Conservation (phyloP, 1,139 yeast genomes). For the Scheffersomyces parashehatae region DNA sequence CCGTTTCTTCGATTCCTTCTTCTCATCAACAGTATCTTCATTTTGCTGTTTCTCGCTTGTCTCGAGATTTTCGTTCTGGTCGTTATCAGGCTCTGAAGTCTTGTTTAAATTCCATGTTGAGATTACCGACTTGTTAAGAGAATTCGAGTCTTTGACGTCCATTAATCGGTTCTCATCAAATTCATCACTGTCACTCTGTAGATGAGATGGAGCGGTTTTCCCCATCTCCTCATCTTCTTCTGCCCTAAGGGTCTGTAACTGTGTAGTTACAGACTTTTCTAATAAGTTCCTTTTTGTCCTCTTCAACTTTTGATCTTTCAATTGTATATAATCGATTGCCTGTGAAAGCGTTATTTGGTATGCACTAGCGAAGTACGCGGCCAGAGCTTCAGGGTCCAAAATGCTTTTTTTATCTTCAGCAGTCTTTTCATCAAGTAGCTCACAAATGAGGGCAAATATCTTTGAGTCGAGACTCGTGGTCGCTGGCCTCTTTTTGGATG, state of each 20-base stretch:
- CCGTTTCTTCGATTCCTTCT: constrained; percentile 26
- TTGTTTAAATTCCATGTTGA: constrained; percentile 58
- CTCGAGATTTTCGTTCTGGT: constrained; percentile 6
- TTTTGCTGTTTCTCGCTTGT: constrained; percentile 7
- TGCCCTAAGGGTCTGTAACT: constrained; percentile 44
- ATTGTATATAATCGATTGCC: constrained; percentile 53
- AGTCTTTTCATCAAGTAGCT: constrained; percentile 53
- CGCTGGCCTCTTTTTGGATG: constrained; percentile 19
- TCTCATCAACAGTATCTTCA: constrained; percentile 11
- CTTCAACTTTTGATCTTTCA: constrained; percentile 62
- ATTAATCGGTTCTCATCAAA: constrained; percentile 51
- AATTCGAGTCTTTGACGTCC: constrained; percentile 60
- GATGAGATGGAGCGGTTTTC: constrained; percentile 20
- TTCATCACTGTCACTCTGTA: constrained; percentile 42
- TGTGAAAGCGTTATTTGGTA: constrained; percentile 54
- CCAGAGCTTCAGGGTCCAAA: constrained; percentile 28
- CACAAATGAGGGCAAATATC: constrained; percentile 49
- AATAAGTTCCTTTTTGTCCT: constrained; percentile 61
- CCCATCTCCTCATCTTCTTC: constrained; percentile 46
- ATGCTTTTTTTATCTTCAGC: constrained; percentile 35
- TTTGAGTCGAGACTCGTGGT: constrained; percentile 48
- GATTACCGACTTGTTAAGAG: constrained; percentile 75
- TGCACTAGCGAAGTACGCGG: constrained; percentile 55
- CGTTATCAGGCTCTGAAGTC: constrained; percentile 14
- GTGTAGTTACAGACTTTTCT: constrained; percentile 60